Evolutionary conservation across 2,329 filamentous ascomycete genomes (phyloP).

Genomic region (Fusarium poae): DNA sequence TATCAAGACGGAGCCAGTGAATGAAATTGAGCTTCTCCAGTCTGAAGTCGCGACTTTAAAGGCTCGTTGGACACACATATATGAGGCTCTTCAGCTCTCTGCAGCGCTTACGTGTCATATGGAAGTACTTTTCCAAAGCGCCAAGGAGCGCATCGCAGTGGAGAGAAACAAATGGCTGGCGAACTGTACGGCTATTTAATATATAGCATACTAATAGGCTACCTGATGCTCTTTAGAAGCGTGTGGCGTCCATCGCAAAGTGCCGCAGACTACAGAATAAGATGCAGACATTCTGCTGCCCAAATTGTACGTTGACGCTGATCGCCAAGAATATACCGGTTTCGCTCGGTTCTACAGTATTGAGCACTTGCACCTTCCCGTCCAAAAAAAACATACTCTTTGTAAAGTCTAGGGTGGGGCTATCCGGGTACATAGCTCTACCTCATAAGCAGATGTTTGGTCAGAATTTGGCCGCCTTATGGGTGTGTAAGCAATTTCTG

Average conservation of each 20-base stretch:
- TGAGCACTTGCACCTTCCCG: no score
- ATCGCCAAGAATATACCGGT: no score
- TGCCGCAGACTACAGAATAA: neutral
- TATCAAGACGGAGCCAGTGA: neutral
- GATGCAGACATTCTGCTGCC: no score
- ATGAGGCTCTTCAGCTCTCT: neutral
- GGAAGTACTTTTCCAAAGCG: neutral
- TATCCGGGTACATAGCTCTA: no score
- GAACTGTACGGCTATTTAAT: constrained; percentile 2
- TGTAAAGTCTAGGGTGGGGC: no score
- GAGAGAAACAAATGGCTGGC: neutral
- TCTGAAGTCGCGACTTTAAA: neutral
- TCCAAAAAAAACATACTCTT: no score
- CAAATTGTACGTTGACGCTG: no score
- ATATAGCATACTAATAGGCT: neutral
- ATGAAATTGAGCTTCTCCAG: neutral
- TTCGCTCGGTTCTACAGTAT: no score
- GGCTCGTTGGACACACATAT: neutral
- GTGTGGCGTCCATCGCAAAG: neutral
- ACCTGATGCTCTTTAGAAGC: neutral
- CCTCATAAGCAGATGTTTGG: no score
- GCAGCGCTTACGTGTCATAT: constrained; percentile 2
- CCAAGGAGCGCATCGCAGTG: neutral
- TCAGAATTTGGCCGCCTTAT: no score
- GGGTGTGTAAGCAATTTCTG: no score